phyloP scores from a whole-genome alignment of 108 stramenopile genomes.

The Cyclotella cryptica region DNA sequence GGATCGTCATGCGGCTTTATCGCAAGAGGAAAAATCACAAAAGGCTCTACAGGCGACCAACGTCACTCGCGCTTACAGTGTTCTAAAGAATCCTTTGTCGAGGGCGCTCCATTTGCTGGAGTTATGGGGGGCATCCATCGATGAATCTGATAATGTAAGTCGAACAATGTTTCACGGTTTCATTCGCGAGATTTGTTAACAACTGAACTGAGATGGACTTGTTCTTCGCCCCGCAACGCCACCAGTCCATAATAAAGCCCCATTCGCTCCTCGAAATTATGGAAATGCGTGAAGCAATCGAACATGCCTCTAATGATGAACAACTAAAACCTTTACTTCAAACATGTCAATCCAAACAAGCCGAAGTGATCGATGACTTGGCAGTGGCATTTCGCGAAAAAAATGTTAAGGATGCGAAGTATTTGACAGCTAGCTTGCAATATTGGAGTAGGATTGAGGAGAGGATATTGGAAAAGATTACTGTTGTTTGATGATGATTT shows the following conservation, averaged over 20 bases:
- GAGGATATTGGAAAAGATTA: slow-evolving; percentile 65
- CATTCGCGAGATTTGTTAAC: not conserved
- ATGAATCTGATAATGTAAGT: slow-evolving; percentile 43
- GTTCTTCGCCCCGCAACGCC: not conserved
- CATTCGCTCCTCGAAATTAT: slow-evolving; percentile 70
- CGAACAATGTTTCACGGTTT: not conserved
- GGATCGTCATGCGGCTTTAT: slow-evolving; percentile 51
- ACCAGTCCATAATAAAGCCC: slow-evolving; percentile 54
- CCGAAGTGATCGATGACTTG: slow-evolving; percentile 43
- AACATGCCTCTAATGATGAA: slow-evolving; percentile 46
- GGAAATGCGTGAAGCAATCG: slow-evolving; percentile 73
- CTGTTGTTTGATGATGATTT: not conserved
- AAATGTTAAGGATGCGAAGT: slow-evolving; percentile 52
- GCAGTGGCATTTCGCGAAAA: slow-evolving; percentile 51
- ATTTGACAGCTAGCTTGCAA: slow-evolving; percentile 68
- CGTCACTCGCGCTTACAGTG: slow-evolving; percentile 74
- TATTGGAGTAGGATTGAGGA: slow-evolving; percentile 81
- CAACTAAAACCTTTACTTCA: slow-evolving; percentile 48
- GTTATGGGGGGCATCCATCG: slow-evolving; percentile 58
- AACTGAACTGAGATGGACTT: not conserved
- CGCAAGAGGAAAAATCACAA: slow-evolving; percentile 18
- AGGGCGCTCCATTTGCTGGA: slow-evolving; percentile 77
- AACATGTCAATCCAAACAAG: slow-evolving; percentile 34
- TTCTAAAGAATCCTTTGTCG: slow-evolving; percentile 56
- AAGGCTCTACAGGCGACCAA: slow-evolving; percentile 48